A percentile compares a stretch with the other conserved stretches of the same genome.
phyloP scores from a whole-genome alignment of 257 asterid species.

The Ballota nigra region DNA sequence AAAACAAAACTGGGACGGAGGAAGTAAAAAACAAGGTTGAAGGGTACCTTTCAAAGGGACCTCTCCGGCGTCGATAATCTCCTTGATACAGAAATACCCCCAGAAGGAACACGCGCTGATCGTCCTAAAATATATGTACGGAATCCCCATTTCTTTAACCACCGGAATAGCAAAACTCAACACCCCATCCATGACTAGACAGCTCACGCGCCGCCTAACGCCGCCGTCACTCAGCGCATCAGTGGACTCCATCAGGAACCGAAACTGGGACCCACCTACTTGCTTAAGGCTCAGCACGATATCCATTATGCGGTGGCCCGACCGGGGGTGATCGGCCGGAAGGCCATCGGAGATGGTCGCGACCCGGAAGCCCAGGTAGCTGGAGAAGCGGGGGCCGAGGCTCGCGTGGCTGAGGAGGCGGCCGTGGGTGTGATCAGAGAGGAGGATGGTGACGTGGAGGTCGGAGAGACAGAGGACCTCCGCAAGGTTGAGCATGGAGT shows the following conservation, averaged over 20 bases:
- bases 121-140: constrained; percentile 40
- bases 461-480: constrained; percentile 53
- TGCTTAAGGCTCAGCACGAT: constrained; percentile 30
- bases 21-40: no score
- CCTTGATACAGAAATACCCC: constrained; percentile 46
- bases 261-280: constrained; percentile 32
- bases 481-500: constrained; percentile 59
- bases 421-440: constrained; percentile 41
- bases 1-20: no score
- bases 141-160: constrained; percentile 44
- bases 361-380: constrained; percentile 38
- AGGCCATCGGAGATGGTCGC: constrained; percentile 51
- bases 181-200: constrained; percentile 46
- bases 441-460: constrained; percentile 43
- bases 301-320: constrained; percentile 25
- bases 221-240: constrained; percentile 18
- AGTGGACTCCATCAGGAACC: constrained; percentile 32
- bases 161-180: constrained; percentile 49
- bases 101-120: constrained; percentile 52
- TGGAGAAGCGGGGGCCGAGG: constrained; percentile 34
- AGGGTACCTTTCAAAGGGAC: constrained; percentile 36
- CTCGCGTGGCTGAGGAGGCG: constrained; percentile 41
- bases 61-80: constrained; percentile 51
- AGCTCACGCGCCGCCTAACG: constrained; percentile 32
- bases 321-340: constrained; percentile 45